phyloP scores from a whole-genome alignment of 495 filamentous ascomycete species.

The Penicillium samsonianum region DNA sequence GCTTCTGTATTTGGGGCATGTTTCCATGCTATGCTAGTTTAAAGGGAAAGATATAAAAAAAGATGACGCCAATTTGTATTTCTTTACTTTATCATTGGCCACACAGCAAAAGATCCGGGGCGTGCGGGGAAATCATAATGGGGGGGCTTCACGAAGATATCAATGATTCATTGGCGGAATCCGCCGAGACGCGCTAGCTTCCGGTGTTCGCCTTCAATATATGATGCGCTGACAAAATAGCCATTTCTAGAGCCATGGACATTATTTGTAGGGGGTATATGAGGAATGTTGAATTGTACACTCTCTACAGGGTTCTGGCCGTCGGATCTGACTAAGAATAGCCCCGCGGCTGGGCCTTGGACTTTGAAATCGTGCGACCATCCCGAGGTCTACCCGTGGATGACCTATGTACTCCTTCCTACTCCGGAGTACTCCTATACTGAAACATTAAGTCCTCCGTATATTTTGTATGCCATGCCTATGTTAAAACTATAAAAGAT shows the following conservation, averaged over 20 bases:
- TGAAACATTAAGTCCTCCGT: no score
- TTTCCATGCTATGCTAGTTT: not conserved
- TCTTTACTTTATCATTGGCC: slow-evolving; percentile 1
- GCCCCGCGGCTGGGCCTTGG: no score
- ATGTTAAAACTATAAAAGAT: no score
- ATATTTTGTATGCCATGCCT: no score
- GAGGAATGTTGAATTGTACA: no score
- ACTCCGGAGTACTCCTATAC: no score
- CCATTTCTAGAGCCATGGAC: slow-evolving; percentile 7
- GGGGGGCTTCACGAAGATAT: not conserved
- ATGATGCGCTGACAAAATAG: slow-evolving; percentile 9
- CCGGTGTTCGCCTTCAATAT: not conserved
- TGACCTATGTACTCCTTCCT: no score
- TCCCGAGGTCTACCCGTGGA: no score
- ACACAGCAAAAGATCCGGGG: not conserved
- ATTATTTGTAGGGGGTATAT: not conserved
- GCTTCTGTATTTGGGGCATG: not conserved
- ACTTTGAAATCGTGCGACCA: no score
- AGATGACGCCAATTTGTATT: not conserved
- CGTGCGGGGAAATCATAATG: slow-evolving; percentile 9
- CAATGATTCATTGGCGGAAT: slow-evolving; percentile 5
- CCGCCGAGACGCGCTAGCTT: slow-evolving; percentile 7
- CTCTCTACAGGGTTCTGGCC: no score
- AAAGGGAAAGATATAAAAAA: not conserved
- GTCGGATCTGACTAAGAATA: no score